Percentiles rank a stretch among this genome's conserved stretches.
Evolutionary conservation across 371 early-diverging fungal species (phyloP).

Genomic region (Circinella minor): DNA sequence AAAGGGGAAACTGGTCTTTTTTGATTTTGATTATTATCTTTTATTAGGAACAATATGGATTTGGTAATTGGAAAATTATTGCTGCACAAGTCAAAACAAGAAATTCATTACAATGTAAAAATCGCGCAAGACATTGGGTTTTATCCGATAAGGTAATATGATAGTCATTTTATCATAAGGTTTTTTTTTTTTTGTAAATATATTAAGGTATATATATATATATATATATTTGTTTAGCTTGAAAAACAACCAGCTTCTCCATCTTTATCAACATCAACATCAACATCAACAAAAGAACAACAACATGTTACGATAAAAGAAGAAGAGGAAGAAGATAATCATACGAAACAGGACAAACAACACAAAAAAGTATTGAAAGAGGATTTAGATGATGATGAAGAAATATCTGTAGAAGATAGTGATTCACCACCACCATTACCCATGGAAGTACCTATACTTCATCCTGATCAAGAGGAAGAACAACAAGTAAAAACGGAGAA

Average conservation of each 20-base stretch:
- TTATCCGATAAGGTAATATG: slow-evolving; percentile 39
- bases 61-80: slow-evolving; percentile 71
- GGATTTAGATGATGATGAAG: slow-evolving; percentile 35
- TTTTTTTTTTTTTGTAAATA: neutral
- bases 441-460: neutral
- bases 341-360: slow-evolving; percentile 30
- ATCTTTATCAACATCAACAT: neutral
- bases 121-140: slow-evolving; percentile 67
- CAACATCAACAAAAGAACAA: neutral
- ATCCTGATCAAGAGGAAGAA: neutral
- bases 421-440: neutral
- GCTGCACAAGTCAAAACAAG: slow-evolving; percentile 59
- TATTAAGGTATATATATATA: neutral
- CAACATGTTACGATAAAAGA: neutral
- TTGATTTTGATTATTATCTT: neutral
- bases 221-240: neutral
- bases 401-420: slow-evolving; percentile 38
- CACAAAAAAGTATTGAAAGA: slow-evolving; percentile 35
- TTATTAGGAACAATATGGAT: slow-evolving; percentile 55
- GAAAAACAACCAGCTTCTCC: slow-evolving; percentile 15
- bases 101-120: slow-evolving; percentile 71
- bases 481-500: neutral
- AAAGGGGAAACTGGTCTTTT: neutral
- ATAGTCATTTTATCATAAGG: neutral
- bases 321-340: slow-evolving; percentile 4